These are phyloP conservation scores for Perilla frutescens DNA, from an alignment of 257 asterid genomes.

Conservation along the genomic window DNA sequence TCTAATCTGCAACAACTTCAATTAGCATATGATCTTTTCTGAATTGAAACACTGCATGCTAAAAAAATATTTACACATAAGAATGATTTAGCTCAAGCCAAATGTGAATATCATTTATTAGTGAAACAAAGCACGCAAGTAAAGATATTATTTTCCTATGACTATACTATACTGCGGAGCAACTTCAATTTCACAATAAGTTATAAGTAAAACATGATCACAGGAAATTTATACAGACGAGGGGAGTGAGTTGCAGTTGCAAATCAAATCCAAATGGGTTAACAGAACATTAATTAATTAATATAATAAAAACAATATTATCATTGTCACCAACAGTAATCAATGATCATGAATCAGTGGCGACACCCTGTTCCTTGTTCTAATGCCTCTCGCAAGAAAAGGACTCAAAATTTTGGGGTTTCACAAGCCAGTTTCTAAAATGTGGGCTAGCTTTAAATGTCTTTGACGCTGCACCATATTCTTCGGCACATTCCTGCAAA, in stretches of 20 bases:
- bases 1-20: neutral
- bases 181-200: neutral
- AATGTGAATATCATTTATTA: neutral
- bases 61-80: neutral
- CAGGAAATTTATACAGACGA: neutral
- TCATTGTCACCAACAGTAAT: conserved; percentile 18
- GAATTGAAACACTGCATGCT: neutral
- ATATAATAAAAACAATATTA: neutral
- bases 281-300: neutral
- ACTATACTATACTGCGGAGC: conserved; percentile 2
- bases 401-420: conserved; percentile 68
- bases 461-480: conserved; percentile 66
- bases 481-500: conserved; percentile 66
- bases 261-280: neutral
- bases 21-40: neutral
- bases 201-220: neutral
- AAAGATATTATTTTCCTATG: neutral
- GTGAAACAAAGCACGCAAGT: neutral
- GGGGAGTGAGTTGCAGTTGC: neutral
- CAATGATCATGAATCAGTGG: conserved; percentile 21
- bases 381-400: conserved; percentile 41
- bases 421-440: conserved; percentile 75
- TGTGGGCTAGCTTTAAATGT: conserved; percentile 64
- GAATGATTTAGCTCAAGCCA: neutral
- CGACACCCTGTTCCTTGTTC: conserved; percentile 30